Conservation (phyloP, 169 alveolate species). For the Cryptosporidium canis region DNA sequence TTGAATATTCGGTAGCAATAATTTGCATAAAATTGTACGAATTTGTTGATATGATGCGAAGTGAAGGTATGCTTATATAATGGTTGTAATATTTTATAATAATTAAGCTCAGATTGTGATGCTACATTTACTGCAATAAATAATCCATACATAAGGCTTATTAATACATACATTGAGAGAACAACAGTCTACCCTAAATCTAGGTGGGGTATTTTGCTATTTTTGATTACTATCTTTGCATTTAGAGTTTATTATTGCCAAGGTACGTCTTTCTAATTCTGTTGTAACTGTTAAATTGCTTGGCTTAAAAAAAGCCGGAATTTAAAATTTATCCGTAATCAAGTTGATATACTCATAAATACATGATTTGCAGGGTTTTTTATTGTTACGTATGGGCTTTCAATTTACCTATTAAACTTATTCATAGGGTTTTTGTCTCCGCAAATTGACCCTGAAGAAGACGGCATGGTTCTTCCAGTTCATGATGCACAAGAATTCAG, state of each 20-base stretch:
- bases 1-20: background rate
- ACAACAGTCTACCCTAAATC: conserved; percentile 79
- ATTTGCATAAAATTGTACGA: background rate
- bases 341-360: background rate
- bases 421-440: conserved; percentile 88
- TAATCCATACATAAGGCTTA: conserved; percentile 50
- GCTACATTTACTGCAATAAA: conserved; percentile 26
- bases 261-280: conserved; percentile 25
- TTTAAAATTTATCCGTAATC: background rate
- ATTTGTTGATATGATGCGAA: conserved; percentile 41
- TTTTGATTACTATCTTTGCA: conserved; percentile 67
- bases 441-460: conserved; percentile 85
- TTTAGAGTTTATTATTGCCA: conserved; percentile 75
- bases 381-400: conserved; percentile 85
- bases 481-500: conserved; percentile 83
- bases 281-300: background rate
- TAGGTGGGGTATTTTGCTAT: conserved; percentile 77
- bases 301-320: background rate
- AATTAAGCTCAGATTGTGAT: conserved; percentile 28
- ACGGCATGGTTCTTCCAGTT: conserved; percentile 84
- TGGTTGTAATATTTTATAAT: background rate
- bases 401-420: conserved; percentile 83
- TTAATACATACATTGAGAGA: conserved; percentile 72
- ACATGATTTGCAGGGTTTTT: conserved; percentile 78
- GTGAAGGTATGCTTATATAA: conserved; percentile 56